Conservation (phyloP, 139 green algal genomes). For the Yamagishiella unicocca region DNA sequence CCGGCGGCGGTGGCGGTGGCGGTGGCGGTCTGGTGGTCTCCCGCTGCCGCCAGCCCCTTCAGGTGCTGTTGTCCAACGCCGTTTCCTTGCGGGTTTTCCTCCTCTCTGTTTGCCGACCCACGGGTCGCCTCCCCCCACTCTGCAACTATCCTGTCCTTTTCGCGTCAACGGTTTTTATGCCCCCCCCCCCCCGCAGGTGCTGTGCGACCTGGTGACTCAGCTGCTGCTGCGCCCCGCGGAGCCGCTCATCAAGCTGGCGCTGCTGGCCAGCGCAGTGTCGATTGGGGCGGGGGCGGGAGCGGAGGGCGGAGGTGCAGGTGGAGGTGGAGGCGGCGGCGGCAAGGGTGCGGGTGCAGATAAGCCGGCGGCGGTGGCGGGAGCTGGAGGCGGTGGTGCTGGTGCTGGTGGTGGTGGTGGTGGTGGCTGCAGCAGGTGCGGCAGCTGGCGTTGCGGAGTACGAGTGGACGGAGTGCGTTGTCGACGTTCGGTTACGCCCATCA, state of each 20-base stretch:
- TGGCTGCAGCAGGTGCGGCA: neutral
- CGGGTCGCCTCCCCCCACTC: too few relatives aligned
- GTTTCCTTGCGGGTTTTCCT: too few relatives aligned
- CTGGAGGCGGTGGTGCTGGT: neutral
- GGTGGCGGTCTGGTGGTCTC: neutral
- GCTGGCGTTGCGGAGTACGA: neutral
- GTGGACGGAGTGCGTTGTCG: too few relatives aligned
- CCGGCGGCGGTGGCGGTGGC: neutral
- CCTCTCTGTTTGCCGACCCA: too few relatives aligned
- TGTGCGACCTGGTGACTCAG: conserved; percentile 11
- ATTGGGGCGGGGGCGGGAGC: neutral
- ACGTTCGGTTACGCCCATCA: too few relatives aligned
- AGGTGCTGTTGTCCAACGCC: too few relatives aligned
- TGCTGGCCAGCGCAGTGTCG: conserved; percentile 9
- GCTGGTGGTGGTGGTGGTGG: neutral
- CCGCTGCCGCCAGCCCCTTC: neutral
- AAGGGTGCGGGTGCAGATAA: neutral
- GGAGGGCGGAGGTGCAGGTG: neutral
- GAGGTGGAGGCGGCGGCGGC: neutral
- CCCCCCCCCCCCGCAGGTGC: too few relatives aligned
- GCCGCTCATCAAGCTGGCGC: neutral
- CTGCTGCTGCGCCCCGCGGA: neutral
- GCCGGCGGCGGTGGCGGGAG: neutral
- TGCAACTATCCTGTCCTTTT: too few relatives aligned
- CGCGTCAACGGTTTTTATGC: too few relatives aligned